Percentiles rank a stretch among this genome's conserved stretches.
phyloP scores from a whole-genome alignment of 768 basidiomycete genomes.

The Dacryopinax spathularia region DNA sequence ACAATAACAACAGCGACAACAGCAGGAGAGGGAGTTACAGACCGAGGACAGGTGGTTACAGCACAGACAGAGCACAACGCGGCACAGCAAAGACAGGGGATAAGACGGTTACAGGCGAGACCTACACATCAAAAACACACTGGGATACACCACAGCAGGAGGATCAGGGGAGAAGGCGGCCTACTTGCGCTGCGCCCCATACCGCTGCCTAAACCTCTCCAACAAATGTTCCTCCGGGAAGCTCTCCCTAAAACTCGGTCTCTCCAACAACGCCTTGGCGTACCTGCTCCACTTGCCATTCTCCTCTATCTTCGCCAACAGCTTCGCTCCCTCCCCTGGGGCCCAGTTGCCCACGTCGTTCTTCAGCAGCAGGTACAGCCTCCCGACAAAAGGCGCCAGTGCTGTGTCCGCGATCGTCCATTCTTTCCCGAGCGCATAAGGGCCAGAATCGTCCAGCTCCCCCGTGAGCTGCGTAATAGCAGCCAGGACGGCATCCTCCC shows the following conservation, averaged over 20 bases:
- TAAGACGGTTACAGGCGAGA: too few species aligned
- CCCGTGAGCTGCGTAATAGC: conserved; percentile 37
- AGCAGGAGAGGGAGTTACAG: neutral
- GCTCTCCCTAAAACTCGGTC: conserved; percentile 42
- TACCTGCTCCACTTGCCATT: conserved; percentile 39
- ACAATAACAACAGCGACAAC: neutral
- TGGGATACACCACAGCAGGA: too few species aligned
- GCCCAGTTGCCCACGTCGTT: conserved; percentile 41
- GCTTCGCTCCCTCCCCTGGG: conserved; percentile 34
- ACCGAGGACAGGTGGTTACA: neutral
- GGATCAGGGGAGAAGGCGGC: too few species aligned
- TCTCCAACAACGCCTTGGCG: conserved; percentile 31
- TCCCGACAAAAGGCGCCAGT: conserved; percentile 45
- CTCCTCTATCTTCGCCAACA: conserved; percentile 29
- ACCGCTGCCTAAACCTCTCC: neutral
- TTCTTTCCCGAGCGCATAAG: conserved; percentile 30
- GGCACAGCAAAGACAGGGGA: neutral
- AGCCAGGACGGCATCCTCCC: conserved; percentile 30
- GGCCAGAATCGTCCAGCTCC: conserved; percentile 37
- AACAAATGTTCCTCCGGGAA: conserved; percentile 20
- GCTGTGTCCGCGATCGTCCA: conserved; percentile 54
- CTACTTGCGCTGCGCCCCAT: neutral
- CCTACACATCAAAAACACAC: too few species aligned
- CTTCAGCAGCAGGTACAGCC: conserved; percentile 31
- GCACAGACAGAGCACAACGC: neutral